phyloP scores from a whole-genome alignment of 305 asterid species.

The Galium porrigens region DNA sequence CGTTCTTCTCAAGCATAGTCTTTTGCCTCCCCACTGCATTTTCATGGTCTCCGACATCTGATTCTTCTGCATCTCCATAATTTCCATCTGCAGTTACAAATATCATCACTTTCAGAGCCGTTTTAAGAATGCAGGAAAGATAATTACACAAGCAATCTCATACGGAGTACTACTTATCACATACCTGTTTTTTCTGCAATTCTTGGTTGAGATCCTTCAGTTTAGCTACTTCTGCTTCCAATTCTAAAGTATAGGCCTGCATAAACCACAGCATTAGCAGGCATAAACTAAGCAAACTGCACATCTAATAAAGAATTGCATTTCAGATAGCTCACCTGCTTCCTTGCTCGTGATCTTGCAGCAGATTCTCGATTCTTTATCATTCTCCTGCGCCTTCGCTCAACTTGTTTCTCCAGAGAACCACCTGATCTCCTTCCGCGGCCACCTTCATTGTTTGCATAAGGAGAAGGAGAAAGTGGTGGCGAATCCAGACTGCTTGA shows the following conservation, averaged over 20 bases:
- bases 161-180: not conserved
- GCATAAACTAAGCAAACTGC: not conserved
- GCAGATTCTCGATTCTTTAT: constrained; percentile 91
- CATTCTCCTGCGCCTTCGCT: constrained; percentile 92
- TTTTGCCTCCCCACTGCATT: constrained; percentile 37
- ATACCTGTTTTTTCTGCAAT: constrained; percentile 67
- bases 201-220: constrained; percentile 58
- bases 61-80: constrained; percentile 58
- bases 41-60: constrained; percentile 37
- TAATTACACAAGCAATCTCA: constrained; percentile 6
- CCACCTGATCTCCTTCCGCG: constrained; percentile 54
- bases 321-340: constrained; percentile 52
- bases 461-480: constrained; percentile 48
- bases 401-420: constrained; percentile 84
- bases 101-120: not conserved
- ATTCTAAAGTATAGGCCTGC: constrained; percentile 77
- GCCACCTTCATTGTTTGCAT: constrained; percentile 43
- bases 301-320: not conserved
- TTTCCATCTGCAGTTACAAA: constrained; percentile 39
- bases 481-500: constrained; percentile 35
- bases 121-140: not conserved
- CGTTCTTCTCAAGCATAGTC: constrained; percentile 53
- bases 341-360: constrained; percentile 89
- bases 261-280: constrained; percentile 3
- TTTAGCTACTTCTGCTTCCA: constrained; percentile 86